Evolutionary conservation across 2,329 filamentous ascomycete species (phyloP).

Genomic region (Monosporascus sp.): DNA sequence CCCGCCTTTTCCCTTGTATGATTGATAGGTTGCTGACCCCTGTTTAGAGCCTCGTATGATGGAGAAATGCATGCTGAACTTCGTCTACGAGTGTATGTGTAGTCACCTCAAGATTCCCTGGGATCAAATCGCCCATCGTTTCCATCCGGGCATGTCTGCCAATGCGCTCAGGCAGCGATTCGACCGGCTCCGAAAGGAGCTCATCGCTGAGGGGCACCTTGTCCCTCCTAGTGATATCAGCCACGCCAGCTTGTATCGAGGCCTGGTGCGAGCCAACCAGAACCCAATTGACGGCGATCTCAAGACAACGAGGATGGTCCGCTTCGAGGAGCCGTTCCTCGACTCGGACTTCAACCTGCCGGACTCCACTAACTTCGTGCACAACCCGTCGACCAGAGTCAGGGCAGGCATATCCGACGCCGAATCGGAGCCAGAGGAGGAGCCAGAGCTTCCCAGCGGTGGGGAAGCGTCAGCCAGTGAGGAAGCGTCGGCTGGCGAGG

Average conservation of each 20-base stretch:
- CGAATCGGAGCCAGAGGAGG: too few species aligned
- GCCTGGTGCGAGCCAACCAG: slow-evolving; percentile 24
- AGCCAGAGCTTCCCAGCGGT: too few species aligned
- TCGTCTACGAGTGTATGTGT: slow-evolving; percentile 34
- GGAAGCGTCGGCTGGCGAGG: too few species aligned
- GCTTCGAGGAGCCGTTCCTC: slow-evolving; percentile 26
- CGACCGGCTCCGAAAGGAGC: slow-evolving; percentile 26
- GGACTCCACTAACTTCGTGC: slow-evolving; percentile 10
- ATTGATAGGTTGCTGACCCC: neutral
- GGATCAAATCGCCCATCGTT: slow-evolving; percentile 33
- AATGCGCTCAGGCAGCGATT: slow-evolving; percentile 33
- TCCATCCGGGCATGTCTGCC: slow-evolving; percentile 35
- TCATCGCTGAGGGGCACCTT: slow-evolving; percentile 34
- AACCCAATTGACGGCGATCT: slow-evolving; percentile 15
- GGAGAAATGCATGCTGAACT: slow-evolving; percentile 37
- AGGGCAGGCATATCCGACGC: neutral
- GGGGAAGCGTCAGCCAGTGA: too few species aligned
- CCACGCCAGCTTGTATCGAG: slow-evolving; percentile 22
- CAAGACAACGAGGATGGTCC: slow-evolving; percentile 22
- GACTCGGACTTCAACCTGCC: slow-evolving; percentile 28
- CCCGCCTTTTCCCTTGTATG: neutral
- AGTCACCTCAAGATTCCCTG: slow-evolving; percentile 31
- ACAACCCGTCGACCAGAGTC: neutral
- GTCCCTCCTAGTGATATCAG: slow-evolving; percentile 30
- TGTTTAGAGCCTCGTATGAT: slow-evolving; percentile 37